These are phyloP conservation scores for Gnomoniopsis sp. DNA, from an alignment of 2,329 filamentous ascomycete genomes.

Conservation along the genomic window DNA sequence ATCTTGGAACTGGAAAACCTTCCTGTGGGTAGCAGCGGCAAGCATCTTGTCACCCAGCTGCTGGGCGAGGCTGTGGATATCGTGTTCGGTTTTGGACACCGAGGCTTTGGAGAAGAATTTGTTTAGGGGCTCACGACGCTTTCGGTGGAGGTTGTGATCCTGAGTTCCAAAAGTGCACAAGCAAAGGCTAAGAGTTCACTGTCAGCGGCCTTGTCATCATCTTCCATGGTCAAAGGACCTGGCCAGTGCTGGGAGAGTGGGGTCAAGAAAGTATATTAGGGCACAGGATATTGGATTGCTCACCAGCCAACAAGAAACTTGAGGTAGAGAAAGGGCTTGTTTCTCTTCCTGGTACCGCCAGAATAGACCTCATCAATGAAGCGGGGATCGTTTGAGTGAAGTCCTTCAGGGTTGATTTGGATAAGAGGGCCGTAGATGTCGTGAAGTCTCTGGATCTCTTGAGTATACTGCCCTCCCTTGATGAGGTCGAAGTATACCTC, in stretches of 20 bases:
- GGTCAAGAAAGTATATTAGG: not conserved
- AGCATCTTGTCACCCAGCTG: conserved; percentile 16
- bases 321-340: not conserved
- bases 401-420: not conserved
- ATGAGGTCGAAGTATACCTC: conserved; percentile 37
- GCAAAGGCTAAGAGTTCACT: not conserved
- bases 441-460: conserved; percentile 33
- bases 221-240: too few relatives aligned
- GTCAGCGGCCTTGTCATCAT: too few relatives aligned
- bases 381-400: not conserved
- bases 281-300: not conserved
- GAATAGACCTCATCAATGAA: not conserved
- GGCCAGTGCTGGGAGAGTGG: too few relatives aligned
- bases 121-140: not conserved
- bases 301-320: not conserved
- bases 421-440: conserved; percentile 31
- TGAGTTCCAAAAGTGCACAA: not conserved
- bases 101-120: not conserved
- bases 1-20: conserved; percentile 4
- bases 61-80: not conserved
- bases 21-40: not conserved
- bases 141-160: conserved; percentile 1
- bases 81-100: not conserved
- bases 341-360: not conserved
- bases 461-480: conserved; percentile 31